Conservation (phyloP, 768 basidiomycete species). For the Termitomyces bulborhizus region DNA sequence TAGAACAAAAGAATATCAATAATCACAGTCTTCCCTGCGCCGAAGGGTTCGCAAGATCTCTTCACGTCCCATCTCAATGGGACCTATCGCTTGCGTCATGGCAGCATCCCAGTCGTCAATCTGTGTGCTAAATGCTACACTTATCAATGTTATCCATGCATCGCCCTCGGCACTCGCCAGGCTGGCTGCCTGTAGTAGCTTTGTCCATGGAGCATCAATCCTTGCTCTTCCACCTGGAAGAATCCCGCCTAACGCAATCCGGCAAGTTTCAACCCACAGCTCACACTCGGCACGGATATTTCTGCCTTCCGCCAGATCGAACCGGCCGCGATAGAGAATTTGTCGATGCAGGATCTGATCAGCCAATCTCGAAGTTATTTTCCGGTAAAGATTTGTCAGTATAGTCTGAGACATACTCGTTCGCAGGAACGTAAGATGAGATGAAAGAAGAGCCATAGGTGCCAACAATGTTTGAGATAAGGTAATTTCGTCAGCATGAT, state of each 20-base stretch:
- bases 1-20: not conserved
- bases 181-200: constrained; percentile 62
- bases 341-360: constrained; percentile 81
- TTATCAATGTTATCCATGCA: constrained; percentile 39
- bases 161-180: constrained; percentile 58
- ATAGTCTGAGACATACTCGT: constrained; percentile 53
- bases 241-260: constrained; percentile 44
- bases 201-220: constrained; percentile 73
- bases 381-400: constrained; percentile 65
- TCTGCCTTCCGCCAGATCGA: constrained; percentile 55
- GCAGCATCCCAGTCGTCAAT: constrained; percentile 50
- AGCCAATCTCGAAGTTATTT: constrained; percentile 61
- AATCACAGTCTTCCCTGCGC: constrained; percentile 26
- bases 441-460: constrained; percentile 74
- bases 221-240: constrained; percentile 42
- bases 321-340: constrained; percentile 70
- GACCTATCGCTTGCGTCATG: constrained; percentile 46
- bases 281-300: constrained; percentile 65
- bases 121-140: constrained; percentile 41
- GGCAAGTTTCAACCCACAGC: constrained; percentile 80
- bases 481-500: constrained; percentile 31
- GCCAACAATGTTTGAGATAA: constrained; percentile 69
- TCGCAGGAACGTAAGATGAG: constrained; percentile 67
- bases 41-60: constrained; percentile 56
- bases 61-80: constrained; percentile 56